Conservation (phyloP, 176 grass and related monocot genomes). For the Rhynchospora breviuscula region DNA sequence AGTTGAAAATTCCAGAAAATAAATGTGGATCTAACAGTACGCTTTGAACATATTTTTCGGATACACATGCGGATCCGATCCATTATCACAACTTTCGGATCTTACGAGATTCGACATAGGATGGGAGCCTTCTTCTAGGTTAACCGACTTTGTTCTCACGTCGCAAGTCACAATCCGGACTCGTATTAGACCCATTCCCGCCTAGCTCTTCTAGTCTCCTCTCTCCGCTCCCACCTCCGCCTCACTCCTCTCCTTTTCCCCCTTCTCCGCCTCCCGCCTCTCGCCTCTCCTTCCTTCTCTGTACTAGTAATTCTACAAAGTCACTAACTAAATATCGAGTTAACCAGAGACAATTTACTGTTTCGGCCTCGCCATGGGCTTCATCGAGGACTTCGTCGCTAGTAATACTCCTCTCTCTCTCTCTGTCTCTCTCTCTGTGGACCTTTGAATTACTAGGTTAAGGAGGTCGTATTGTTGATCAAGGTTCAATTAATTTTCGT, state of each 20-base stretch:
- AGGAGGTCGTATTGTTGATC: no score
- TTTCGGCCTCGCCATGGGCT: background rate
- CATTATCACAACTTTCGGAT: no score
- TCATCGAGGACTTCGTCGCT: constrained; percentile 17
- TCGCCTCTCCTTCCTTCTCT: background rate
- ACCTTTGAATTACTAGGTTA: background rate
- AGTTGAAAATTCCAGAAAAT: no score
- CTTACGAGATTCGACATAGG: no score
- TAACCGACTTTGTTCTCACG: no score
- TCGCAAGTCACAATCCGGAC: background rate
- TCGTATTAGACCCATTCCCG: background rate
- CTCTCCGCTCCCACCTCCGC: background rate
- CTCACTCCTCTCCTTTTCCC: background rate
- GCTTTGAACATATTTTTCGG: no score
- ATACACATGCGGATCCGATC: no score
- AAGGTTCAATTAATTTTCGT: background rate
- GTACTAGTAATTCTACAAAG: background rate
- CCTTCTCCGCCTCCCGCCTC: background rate
- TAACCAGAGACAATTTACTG: background rate
- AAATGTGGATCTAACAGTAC: no score
- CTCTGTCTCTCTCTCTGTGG: background rate
- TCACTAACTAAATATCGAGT: background rate
- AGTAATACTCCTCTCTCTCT: background rate
- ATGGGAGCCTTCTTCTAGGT: no score
- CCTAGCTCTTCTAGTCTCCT: background rate